A percentile compares a stretch with the other conserved stretches of the same genome.
phyloP scores from a whole-genome alignment of 768 basidiomycete species.

The Calocybe gangraenosa region DNA sequence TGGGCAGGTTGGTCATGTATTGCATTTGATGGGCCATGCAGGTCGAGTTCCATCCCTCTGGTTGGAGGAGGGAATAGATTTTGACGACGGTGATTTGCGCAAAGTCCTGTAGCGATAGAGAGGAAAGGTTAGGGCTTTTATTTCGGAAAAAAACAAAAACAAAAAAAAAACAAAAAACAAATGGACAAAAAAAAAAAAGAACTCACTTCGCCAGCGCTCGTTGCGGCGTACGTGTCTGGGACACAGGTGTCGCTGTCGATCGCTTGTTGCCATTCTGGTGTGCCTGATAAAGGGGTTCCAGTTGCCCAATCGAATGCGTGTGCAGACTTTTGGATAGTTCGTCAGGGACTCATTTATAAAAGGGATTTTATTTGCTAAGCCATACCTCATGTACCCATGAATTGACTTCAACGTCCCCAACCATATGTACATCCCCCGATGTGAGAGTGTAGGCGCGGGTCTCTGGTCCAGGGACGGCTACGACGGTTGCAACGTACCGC shows the following conservation, averaged over 20 bases:
- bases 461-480: constrained; percentile 16
- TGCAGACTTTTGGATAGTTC: constrained; percentile 15
- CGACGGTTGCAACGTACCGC: constrained; percentile 21
- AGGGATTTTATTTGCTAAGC: not conserved
- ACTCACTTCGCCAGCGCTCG: constrained; percentile 23
- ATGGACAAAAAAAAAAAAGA: not conserved
- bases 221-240: constrained; percentile 25
- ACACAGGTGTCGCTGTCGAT: constrained; percentile 24
- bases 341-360: not conserved
- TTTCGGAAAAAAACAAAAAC: too few relatives aligned
- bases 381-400: constrained; percentile 30
- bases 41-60: constrained; percentile 18
- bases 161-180: not conserved
- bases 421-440: constrained; percentile 27
- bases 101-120: constrained; percentile 25
- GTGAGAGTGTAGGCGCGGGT: constrained; percentile 27
- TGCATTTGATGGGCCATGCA: constrained; percentile 28
- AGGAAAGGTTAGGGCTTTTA: not conserved
- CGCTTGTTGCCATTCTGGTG: constrained; percentile 18
- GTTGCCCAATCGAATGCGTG: constrained; percentile 29
- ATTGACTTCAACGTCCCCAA: constrained; percentile 21
- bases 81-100: constrained; percentile 26
- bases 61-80: constrained; percentile 21
- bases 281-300: constrained; percentile 15
- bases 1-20: constrained; percentile 17